phyloP scores from a whole-genome alignment of 257 asterid genomes.

The Salvia miltiorrhiza region DNA sequence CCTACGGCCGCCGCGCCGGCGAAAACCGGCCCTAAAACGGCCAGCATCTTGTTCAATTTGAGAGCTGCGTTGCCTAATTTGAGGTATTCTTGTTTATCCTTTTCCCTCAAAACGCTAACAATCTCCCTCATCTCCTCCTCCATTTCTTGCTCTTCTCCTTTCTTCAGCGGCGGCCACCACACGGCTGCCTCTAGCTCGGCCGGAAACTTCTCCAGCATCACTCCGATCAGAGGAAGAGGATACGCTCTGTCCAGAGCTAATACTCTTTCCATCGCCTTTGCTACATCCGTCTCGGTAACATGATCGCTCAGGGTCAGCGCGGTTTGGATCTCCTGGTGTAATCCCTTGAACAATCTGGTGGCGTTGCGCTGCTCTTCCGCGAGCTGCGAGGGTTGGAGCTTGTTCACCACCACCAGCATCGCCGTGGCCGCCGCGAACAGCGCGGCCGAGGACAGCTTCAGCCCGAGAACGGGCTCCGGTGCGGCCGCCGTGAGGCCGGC shows the following conservation, averaged over 20 bases:
- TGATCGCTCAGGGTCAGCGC: background rate
- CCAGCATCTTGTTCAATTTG: constrained; percentile 18
- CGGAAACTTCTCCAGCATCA: constrained; percentile 32
- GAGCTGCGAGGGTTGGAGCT: constrained; percentile 34
- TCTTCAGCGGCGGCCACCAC: constrained; percentile 25
- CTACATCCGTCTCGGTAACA: constrained; percentile 2
- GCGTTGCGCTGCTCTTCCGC: constrained; percentile 32
- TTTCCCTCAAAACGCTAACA: constrained; percentile 4
- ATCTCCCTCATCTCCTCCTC: constrained; percentile 23
- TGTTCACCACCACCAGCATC: constrained; percentile 23
- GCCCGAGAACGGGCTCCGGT: constrained; percentile 13
- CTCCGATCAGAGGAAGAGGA: constrained; percentile 29
- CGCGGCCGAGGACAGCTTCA: constrained; percentile 2
- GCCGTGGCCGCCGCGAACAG: constrained; percentile 22
- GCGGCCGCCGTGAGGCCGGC: constrained; percentile 20
- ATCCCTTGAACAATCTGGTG: constrained; percentile 21
- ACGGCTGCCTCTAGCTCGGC: constrained; percentile 14
- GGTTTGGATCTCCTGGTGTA: constrained; percentile 13
- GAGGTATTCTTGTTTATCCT: constrained; percentile 21
- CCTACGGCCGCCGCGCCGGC: constrained; percentile 17
- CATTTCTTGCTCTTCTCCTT: background rate
- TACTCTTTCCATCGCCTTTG: constrained; percentile 8
- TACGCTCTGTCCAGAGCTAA: constrained; percentile 30
- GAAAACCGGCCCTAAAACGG: constrained; percentile 21
- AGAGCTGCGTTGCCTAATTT: constrained; percentile 26